phyloP scores from a whole-genome alignment of 768 basidiomycete genomes.

The Auricularia sp. region DNA sequence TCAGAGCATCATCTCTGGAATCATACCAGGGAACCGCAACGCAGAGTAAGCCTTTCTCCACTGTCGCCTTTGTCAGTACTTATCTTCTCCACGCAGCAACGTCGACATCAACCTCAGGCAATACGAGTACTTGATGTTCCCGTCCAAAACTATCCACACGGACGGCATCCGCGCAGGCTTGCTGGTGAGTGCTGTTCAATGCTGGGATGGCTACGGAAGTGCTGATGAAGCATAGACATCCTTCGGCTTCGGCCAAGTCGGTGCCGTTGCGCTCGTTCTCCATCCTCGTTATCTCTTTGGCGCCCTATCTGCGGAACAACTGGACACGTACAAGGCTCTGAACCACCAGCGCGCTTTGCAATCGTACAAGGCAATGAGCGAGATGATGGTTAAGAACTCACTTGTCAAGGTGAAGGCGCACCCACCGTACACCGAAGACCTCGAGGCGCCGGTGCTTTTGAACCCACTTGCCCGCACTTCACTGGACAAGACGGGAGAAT shows the following conservation, averaged over 20 bases:
- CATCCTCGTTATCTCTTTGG: constrained; percentile 90
- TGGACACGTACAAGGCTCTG: constrained; percentile 64
- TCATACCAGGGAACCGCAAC: constrained; percentile 92
- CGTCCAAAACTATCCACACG: constrained; percentile 90
- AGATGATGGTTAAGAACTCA: constrained; percentile 90
- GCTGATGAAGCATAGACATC: constrained; percentile 49
- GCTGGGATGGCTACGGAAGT: background rate
- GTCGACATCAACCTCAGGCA: constrained; percentile 88
- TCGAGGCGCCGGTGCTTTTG: constrained; percentile 78
- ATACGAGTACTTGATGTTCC: constrained; percentile 90
- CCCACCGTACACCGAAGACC: constrained; percentile 78
- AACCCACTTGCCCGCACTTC: constrained; percentile 87
- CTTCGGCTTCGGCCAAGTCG: constrained; percentile 98
- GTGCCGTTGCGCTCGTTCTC: constrained; percentile 79
- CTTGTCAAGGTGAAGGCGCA: constrained; percentile 92
- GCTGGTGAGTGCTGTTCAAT: constrained; percentile 46
- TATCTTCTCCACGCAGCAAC: constrained; percentile 44
- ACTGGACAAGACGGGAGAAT: constrained; percentile 81
- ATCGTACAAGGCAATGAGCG: constrained; percentile 86
- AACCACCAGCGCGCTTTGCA: constrained; percentile 57
- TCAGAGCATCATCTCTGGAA: constrained; percentile 74
- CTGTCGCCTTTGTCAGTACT: constrained; percentile 1
- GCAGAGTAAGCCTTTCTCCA: constrained; percentile 62
- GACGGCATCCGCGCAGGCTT: constrained; percentile 83
- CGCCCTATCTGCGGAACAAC: constrained; percentile 65